Conservation (phyloP, 805 yeast genomes). For the Yarrowia deformans region DNA sequence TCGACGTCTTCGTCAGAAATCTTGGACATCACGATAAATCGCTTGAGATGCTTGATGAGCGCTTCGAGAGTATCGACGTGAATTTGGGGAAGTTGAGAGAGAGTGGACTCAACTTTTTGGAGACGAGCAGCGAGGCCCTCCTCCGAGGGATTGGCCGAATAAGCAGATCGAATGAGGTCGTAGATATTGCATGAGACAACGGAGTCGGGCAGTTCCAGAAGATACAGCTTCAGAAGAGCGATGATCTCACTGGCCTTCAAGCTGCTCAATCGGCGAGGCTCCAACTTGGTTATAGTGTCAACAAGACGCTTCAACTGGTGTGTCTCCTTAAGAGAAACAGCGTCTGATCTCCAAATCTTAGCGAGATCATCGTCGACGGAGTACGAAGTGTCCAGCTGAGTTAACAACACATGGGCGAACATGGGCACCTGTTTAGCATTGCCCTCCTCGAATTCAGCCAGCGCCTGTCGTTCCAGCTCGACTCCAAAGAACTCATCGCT, state of each 20-base stretch:
- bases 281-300: conserved; percentile 17
- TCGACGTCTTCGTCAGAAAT: conserved; percentile 26
- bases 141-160: conserved; percentile 47
- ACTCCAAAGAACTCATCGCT: conserved; percentile 79
- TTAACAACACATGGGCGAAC: conserved; percentile 1
- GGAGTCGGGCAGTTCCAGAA: conserved; percentile 79
- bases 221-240: conserved; percentile 67
- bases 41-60: conserved; percentile 43
- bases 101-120: conserved; percentile 41
- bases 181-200: conserved; percentile 67
- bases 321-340: conserved; percentile 27
- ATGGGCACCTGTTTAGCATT: conserved; percentile 15
- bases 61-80: conserved; percentile 43
- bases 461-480: conserved; percentile 53
- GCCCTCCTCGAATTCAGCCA: conserved; percentile 28
- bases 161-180: conserved; percentile 68
- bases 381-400: conserved; percentile 5
- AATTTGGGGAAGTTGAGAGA: conserved; percentile 45
- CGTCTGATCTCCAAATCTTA: conserved; percentile 28
- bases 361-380: conserved; percentile 4
- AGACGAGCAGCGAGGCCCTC: background rate
- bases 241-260: conserved; percentile 57
- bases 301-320: conserved; percentile 31
- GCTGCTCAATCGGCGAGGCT: background rate
- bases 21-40: conserved; percentile 13